phyloP scores from a whole-genome alignment of 495 filamentous ascomycete species.

The Achaetomiella virescens region DNA sequence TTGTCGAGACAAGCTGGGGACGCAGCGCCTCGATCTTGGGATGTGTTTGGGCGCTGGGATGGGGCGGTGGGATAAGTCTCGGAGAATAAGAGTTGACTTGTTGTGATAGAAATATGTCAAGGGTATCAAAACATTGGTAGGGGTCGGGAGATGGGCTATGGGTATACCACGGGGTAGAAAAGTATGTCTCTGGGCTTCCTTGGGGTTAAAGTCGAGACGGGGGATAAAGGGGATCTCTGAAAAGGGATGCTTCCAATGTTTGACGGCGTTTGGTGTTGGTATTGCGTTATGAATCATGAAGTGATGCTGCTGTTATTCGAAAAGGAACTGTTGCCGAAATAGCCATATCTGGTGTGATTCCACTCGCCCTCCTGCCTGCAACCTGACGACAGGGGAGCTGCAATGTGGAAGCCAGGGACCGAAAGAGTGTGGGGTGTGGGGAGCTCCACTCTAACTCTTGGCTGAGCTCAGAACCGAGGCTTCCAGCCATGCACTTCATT shows the following conservation, averaged over 20 bases:
- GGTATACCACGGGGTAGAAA: background rate
- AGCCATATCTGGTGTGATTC: background rate
- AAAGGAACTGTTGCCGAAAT: no score
- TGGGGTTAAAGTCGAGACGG: background rate
- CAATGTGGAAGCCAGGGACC: background rate
- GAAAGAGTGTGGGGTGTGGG: constrained; percentile 2
- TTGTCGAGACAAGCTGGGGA: no score
- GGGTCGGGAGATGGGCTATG: background rate
- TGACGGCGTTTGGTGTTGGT: no score
- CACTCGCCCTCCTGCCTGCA: background rate
- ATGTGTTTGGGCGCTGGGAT: background rate
- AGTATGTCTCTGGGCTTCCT: background rate
- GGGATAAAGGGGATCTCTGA: background rate
- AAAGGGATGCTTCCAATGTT: no score
- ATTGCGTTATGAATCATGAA: no score
- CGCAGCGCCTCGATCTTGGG: background rate
- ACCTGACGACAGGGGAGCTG: background rate
- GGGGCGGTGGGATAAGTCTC: background rate
- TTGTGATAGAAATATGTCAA: constrained; percentile 1
- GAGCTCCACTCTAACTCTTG: constrained; percentile 4
- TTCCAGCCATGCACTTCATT: background rate
- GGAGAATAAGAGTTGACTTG: background rate
- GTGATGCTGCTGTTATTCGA: no score
- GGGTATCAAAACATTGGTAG: background rate
- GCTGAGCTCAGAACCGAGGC: constrained; percentile 9